phyloP scores from a whole-genome alignment of 179 eudicot species.

The Beta corolliflora region DNA sequence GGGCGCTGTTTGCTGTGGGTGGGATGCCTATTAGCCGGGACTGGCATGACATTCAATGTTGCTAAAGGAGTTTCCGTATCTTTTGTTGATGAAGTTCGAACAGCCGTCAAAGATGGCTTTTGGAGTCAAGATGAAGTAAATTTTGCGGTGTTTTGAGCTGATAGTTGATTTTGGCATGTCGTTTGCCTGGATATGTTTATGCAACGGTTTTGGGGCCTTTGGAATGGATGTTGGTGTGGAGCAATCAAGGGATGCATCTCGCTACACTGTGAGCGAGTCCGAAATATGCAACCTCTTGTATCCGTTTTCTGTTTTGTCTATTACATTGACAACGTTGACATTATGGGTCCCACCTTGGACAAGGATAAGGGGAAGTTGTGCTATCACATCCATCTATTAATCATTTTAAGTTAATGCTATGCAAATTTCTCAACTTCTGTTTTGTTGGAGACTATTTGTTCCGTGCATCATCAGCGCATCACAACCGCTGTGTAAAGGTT shows the following conservation, averaged over 20 bases:
- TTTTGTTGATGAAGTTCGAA: conserved; percentile 62
- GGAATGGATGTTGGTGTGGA: not conserved
- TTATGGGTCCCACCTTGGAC: too few species aligned
- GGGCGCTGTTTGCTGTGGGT: not conserved
- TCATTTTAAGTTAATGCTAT: too few species aligned
- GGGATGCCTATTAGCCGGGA: conserved; percentile 47
- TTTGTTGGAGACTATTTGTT: too few species aligned
- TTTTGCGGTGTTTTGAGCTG: not conserved
- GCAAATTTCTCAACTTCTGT: too few species aligned
- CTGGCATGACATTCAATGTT: conserved; percentile 74
- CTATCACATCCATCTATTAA: too few species aligned
- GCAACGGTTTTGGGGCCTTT: not conserved
- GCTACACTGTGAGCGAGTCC: not conserved
- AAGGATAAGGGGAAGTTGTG: too few species aligned
- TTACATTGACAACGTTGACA: not conserved
- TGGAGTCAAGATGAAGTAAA: conserved; percentile 76
- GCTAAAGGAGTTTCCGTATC: conserved; percentile 82
- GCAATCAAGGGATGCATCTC: not conserved
- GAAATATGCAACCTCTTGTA: not conserved
- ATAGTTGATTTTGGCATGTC: not conserved
- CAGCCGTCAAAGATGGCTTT: conserved; percentile 60
- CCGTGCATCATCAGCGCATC: too few species aligned
- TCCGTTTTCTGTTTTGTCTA: not conserved
- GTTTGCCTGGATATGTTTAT: not conserved
- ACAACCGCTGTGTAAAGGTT: too few species aligned